A percentile compares a stretch with the other conserved stretches of the same genome.
These are phyloP conservation scores for Quercus aquifolioides DNA, from an alignment of 306 rosid genomes.

Conservation along the genomic window DNA sequence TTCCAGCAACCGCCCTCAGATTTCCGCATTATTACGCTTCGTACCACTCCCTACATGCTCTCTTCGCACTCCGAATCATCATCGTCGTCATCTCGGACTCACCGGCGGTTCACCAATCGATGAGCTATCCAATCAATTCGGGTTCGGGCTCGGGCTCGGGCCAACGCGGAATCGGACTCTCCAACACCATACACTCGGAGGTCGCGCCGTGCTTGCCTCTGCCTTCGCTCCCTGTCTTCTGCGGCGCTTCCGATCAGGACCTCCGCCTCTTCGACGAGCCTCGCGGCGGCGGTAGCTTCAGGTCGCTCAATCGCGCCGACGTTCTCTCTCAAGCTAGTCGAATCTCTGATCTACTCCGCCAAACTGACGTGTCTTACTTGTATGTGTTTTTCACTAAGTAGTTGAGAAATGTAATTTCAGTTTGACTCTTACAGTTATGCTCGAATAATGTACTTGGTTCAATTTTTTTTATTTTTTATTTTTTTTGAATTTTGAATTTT, in stretches of 20 bases:
- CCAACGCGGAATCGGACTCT: conserved; percentile 63
- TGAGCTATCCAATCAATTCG: conserved; percentile 52
- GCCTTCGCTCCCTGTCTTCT: conserved; percentile 91
- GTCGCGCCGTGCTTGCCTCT: conserved; percentile 86
- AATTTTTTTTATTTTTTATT: neutral
- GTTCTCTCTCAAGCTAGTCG: conserved; percentile 61
- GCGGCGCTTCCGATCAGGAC: conserved; percentile 70
- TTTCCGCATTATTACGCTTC: conserved; percentile 34
- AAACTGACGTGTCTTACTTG: conserved; percentile 89
- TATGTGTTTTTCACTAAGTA: conserved; percentile 32
- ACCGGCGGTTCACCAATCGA: conserved; percentile 47
- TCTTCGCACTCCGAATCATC: conserved; percentile 13
- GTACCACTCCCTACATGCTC: conserved; percentile 53
- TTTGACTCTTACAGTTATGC: neutral
- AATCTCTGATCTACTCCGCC: conserved; percentile 83
- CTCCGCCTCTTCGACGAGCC: conserved; percentile 63
- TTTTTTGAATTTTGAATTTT: neutral
- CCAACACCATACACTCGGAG: conserved; percentile 84
- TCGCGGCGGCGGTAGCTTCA: conserved; percentile 7
- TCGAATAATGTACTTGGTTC: neutral
- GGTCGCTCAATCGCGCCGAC: conserved; percentile 43
- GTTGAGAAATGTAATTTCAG: conserved; percentile 6
- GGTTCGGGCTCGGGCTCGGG: conserved; percentile 16
- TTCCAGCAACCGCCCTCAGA: conserved; percentile 17
- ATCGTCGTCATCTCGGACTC: conserved; percentile 4